A percentile compares a stretch with the other conserved stretches of the same genome.
phyloP scores from a whole-genome alignment of 2,329 filamentous ascomycete genomes.

The Dothideomycetes sp. region DNA sequence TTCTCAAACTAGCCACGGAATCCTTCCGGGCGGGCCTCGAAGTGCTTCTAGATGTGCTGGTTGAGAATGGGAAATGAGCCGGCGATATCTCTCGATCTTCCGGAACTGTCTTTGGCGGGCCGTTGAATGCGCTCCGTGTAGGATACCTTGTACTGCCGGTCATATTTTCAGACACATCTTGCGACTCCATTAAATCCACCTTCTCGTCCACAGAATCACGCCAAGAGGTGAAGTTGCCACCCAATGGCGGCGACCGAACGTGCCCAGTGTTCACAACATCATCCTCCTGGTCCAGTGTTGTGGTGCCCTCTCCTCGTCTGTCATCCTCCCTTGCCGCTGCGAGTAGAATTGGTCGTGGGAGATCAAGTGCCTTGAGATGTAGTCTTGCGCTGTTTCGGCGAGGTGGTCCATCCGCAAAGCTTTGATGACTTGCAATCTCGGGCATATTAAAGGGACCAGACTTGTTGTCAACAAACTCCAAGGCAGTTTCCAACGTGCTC shows the following conservation, averaged over 20 bases:
- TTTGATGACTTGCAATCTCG: background rate
- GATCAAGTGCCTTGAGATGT: constrained; percentile 20
- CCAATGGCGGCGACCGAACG: too few relatives aligned
- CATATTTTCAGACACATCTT: constrained; percentile 17
- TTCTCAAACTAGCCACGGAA: background rate
- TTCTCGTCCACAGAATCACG: constrained; percentile 12
- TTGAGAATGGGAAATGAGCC: constrained; percentile 11
- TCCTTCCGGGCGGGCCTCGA: background rate
- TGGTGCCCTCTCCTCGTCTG: too few relatives aligned
- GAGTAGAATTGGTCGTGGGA: constrained; percentile 20
- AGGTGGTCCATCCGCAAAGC: background rate
- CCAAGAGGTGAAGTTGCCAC: constrained; percentile 19
- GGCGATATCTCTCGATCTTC: constrained; percentile 24
- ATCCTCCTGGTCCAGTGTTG: too few relatives aligned
- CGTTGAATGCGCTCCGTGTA: constrained; percentile 7
- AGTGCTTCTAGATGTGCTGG: constrained; percentile 10
- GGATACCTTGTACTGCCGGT: constrained; percentile 10
- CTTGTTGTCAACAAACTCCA: too few relatives aligned
- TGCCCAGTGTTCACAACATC: too few relatives aligned
- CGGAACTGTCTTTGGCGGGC: constrained; percentile 22
- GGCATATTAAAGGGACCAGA: background rate
- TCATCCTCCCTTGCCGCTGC: too few relatives aligned
- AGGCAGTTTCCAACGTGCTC: background rate
- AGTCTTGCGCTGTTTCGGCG: background rate
- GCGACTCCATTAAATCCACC: constrained; percentile 16